These are phyloP conservation scores for Taphrina flavorubra DNA, from an alignment of 1,139 yeast genomes.

Conservation along the genomic window DNA sequence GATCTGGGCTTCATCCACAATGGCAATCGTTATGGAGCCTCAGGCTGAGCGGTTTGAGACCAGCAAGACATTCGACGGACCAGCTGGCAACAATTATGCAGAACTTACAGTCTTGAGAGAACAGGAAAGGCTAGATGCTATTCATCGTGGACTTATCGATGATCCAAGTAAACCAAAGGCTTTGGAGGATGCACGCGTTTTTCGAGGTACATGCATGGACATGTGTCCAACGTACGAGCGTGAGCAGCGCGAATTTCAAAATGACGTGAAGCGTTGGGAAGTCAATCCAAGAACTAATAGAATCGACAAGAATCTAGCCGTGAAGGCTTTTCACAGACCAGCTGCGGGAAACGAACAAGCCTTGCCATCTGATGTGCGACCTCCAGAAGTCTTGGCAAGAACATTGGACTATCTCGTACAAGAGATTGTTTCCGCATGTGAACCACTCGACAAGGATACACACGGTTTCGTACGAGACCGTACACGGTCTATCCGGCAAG, in stretches of 20 bases:
- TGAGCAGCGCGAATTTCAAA: constrained; percentile 83
- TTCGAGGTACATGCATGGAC: constrained; percentile 85
- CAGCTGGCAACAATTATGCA: constrained; percentile 42
- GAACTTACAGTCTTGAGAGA: constrained; percentile 69
- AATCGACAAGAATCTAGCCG: constrained; percentile 69
- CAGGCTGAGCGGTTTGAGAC: constrained; percentile 17
- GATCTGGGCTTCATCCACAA: neutral
- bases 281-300: constrained; percentile 64
- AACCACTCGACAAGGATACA: constrained; percentile 63
- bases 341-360: constrained; percentile 99
- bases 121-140: constrained; percentile 79
- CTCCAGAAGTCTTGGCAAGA: constrained; percentile 70
- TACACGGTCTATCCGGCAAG: constrained; percentile 96
- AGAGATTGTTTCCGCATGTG: constrained; percentile 33
- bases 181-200: constrained; percentile 81
- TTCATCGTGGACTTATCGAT: constrained; percentile 80
- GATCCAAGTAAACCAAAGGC: constrained; percentile 82
- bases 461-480: constrained; percentile 98
- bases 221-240: constrained; percentile 97
- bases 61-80: constrained; percentile 48
- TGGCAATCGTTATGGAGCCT: neutral
- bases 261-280: constrained; percentile 82
- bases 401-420: constrained; percentile 44
- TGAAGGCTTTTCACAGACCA: constrained; percentile 94
- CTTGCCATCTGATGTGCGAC: constrained; percentile 94